A percentile compares a stretch with the other conserved stretches of the same genome.
Conservation (phyloP, 768 basidiomycete species). For the Candolleomyces aberdarensis region DNA sequence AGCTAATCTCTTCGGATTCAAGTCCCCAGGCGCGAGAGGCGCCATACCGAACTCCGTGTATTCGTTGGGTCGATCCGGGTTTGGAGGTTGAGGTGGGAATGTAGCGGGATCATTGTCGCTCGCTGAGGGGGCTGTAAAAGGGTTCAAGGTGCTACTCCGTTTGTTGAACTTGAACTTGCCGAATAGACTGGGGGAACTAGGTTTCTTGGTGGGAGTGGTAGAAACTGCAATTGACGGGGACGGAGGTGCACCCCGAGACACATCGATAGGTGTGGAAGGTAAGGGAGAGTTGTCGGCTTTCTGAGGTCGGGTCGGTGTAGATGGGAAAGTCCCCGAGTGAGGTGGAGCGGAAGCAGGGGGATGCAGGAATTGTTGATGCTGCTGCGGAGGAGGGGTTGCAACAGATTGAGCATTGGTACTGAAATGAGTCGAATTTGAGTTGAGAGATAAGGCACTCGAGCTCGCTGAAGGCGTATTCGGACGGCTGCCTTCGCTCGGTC, state of each 20-base stretch:
- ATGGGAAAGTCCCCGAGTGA: conserved; percentile 4
- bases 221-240: neutral
- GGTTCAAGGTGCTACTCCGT: neutral
- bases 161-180: conserved; percentile 12
- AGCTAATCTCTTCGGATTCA: neutral
- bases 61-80: neutral
- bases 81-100: neutral
- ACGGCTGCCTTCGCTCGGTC: conserved; percentile 10
- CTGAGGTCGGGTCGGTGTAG: conserved; percentile 2
- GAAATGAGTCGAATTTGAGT: conserved; percentile 13
- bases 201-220: conserved; percentile 7
- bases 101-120: neutral
- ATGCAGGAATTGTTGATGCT: neutral
- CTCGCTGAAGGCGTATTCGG: conserved; percentile 21
- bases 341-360: conserved; percentile 14
- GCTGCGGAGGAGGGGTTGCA: conserved; percentile 5
- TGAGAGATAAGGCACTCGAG: conserved; percentile 26
- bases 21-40: neutral
- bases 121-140: neutral
- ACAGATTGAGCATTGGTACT: conserved; percentile 10
- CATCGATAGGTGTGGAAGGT: neutral
- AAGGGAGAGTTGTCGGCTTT: neutral
- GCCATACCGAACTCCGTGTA: conserved; percentile 5
- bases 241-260: neutral
- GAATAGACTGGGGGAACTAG: conserved; percentile 1